These are phyloP conservation scores for Xylaria sp. DNA, from an alignment of 2,329 filamentous ascomycete genomes.

Conservation along the genomic window DNA sequence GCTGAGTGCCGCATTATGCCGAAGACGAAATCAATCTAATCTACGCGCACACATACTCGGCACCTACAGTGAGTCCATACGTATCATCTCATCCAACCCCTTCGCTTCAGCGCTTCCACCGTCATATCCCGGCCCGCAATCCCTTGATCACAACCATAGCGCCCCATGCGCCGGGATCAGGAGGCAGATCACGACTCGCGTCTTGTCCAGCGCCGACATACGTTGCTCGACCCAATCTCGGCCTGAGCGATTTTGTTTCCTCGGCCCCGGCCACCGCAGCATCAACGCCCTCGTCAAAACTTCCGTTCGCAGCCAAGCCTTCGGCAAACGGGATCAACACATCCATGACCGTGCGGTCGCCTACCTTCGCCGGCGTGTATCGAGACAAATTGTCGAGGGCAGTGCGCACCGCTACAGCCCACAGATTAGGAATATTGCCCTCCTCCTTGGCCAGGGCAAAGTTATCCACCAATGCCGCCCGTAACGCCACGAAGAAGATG, in stretches of 20 bases:
- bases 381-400: slow-evolving; percentile 60
- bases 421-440: slow-evolving; percentile 53
- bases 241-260: slow-evolving; percentile 72
- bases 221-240: slow-evolving; percentile 73
- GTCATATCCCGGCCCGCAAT: slow-evolving; percentile 46
- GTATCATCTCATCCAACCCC: background rate
- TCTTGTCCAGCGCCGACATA: slow-evolving; percentile 70
- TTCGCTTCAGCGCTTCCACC: background rate
- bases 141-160: slow-evolving; percentile 67
- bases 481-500: slow-evolving; percentile 61
- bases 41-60: background rate
- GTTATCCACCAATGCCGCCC: slow-evolving; percentile 53
- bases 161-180: slow-evolving; percentile 78
- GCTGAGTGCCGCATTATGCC: background rate
- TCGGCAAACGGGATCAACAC: slow-evolving; percentile 65
- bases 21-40: slow-evolving; percentile 2
- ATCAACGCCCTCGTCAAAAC: slow-evolving; percentile 66
- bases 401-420: slow-evolving; percentile 56
- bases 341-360: slow-evolving; percentile 69
- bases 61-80: background rate
- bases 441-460: slow-evolving; percentile 47
- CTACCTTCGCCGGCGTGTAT: slow-evolving; percentile 66
- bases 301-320: slow-evolving; percentile 54
- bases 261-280: slow-evolving; percentile 71
- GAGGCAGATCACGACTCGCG: slow-evolving; percentile 64